Evolutionary conservation across 1,284 basidiomycete genomes (phyloP), one percentile per base, ranked within the genome.

Genomic region (Irpex sp.): DNA sequence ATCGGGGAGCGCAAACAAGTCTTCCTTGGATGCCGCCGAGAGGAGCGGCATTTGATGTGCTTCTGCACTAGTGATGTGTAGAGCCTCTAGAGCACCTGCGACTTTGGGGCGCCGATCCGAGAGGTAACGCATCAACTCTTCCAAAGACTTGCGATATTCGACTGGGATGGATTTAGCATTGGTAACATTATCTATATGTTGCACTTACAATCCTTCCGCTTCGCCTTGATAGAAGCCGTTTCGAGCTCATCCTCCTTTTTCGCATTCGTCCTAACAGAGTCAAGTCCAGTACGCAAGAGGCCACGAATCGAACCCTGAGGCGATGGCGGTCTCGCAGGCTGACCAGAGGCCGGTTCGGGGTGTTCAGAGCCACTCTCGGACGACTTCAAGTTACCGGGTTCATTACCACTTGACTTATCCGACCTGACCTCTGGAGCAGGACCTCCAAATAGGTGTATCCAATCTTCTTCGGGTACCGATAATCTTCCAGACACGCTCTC

Each of bases 371-470:
- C 13, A 71, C 71, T 26, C 68, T 70, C 35, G n/a, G 61, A 47
- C 6, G 26, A 1, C 31, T 58, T 62, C 53, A 55, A 26, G 33
- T 46, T 17, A 15, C 57, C 33, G 35, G 67, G 65, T 59, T 72
- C 72, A 37, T 73, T 72, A 26, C 63, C 64, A 5, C 63, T 60
- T 13, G 58, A 21, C 21, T 50, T 33, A 49, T 75, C 76, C 15
- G 66, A 69, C 58, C 65, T 66, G 31, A 35, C 57, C 47, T 66
- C 68, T 11, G 65, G 67, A 7, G 71, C 69, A 31, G 89, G 89
- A 0, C 95, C 96, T 8, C 95, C 96, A 74, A 94, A 98, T 6
- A 97, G 76, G 2, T 82, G 78, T 72, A 96, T 90, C 93, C 95
- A 97, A n/a, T 83, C 79, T 0, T 87, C 83, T 39, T 77, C 82